phyloP scores from a whole-genome alignment of 176 grass and related monocot species.

The Ampelocalamus luodianensis region DNA sequence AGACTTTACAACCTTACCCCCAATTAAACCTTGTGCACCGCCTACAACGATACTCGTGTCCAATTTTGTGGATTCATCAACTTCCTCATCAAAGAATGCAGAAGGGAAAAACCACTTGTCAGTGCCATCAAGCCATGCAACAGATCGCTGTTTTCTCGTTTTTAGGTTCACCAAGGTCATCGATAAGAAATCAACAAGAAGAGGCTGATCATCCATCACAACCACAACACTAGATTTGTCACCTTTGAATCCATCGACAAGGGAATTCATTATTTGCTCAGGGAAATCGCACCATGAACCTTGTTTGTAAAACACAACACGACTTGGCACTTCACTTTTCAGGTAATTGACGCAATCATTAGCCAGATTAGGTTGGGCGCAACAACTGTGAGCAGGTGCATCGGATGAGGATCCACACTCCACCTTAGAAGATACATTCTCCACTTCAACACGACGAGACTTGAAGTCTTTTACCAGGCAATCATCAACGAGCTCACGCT shows the following conservation, averaged over 20 bases:
- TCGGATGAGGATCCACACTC: slow-evolving; percentile 12
- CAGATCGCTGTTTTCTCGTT: slow-evolving; percentile 54
- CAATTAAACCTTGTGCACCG: neutral
- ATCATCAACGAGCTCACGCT: slow-evolving; percentile 53
- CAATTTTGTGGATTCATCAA: neutral
- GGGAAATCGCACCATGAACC: slow-evolving; percentile 55
- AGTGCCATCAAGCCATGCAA: slow-evolving; percentile 67
- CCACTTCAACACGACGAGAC: neutral
- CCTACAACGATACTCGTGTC: neutral
- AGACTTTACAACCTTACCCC: neutral
- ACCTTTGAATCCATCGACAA: slow-evolving; percentile 56
- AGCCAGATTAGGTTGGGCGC: slow-evolving; percentile 44
- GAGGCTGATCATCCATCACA: slow-evolving; percentile 44
- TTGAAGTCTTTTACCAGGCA: slow-evolving; percentile 32
- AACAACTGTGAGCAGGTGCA: slow-evolving; percentile 36
- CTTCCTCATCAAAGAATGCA: slow-evolving; percentile 55
- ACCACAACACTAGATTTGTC: slow-evolving; percentile 49
- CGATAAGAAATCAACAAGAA: slow-evolving; percentile 63
- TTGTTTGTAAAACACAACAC: slow-evolving; percentile 57
- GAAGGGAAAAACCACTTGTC: slow-evolving; percentile 59
- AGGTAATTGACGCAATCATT: slow-evolving; percentile 59
- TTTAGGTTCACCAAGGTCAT: slow-evolving; percentile 60
- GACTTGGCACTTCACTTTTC: slow-evolving; percentile 40
- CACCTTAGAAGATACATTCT: slow-evolving; percentile 23
- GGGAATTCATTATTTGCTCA: slow-evolving; percentile 35